Base-by-base conservation (phyloP, 352 stramenopile species). In the Phytophthora citricola region DNA sequence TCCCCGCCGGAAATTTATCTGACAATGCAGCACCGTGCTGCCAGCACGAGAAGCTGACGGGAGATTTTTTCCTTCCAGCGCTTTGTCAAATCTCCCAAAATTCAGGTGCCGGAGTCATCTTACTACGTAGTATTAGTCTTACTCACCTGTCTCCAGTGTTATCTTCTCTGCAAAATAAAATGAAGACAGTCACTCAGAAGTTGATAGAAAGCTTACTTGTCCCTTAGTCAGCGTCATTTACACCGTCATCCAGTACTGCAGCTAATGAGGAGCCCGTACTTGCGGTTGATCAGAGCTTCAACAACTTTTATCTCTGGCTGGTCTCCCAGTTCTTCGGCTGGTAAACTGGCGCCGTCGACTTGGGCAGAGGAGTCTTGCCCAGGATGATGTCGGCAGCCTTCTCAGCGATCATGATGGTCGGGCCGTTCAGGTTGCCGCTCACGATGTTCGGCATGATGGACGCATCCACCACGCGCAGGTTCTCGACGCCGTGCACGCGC, bases 381-480 rank as follows among this genome's bases (percentile, higher is more conserved):
- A 94, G 71, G 44, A 98, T 97, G 58, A 98, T 94, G 56, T 98
- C 90, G 36, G 95, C 93, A 15, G 90, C 92, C 69, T 97, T 98
- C 67, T 98, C 94, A 10, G 90, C 95, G 34, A 98, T 77, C 79
- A 98, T 97, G 69, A 98, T 96, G 29, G 93, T 91, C n/a, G 93
- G 96, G 1, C 73, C 91, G 71, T 98, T 98, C 15, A 97, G 81
- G 68, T 98, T 98, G 44, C 95, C 95, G 52, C 92, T 98, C 51
- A 97, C 79, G 50, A 98, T 97, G 69, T 92, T 95, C 39, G 94
- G 94, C 82, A 98, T 98, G 62, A 98, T 92, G 40, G 89, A 97
- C 29, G 95, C 93, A 66, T 98, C 95, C 2, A 95, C 91, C 10
- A 98, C 74, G 31, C 91, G 87, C 34, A 98, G 75, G 51, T 89